Evolutionary conservation across 1,139 yeast species (phyloP).

Genomic region (Suhomyces ambrosiae): DNA sequence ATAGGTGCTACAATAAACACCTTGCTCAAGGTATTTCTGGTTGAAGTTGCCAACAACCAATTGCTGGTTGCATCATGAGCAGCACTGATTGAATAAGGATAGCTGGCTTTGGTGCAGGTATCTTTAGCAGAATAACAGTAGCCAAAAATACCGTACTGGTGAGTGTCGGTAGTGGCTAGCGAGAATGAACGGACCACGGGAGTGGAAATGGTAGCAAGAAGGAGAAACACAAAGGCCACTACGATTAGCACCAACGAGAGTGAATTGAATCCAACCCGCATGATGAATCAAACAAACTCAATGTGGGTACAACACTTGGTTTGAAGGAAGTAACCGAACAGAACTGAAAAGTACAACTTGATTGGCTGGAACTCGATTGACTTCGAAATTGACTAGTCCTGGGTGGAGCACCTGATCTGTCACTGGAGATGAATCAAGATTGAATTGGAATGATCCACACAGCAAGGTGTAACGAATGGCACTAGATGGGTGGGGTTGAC

Average conservation of each 20-base stretch:
- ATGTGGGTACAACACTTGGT: too few relatives aligned
- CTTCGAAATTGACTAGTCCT: too few relatives aligned
- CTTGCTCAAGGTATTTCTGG: constrained; percentile 68
- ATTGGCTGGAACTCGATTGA: too few relatives aligned
- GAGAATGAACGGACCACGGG: constrained; percentile 45
- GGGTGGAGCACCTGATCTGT: too few relatives aligned
- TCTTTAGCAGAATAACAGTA: constrained; percentile 50
- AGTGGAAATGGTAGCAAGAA: constrained; percentile 53
- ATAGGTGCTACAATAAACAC: constrained; percentile 79
- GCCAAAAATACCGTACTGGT: constrained; percentile 86
- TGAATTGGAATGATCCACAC: too few relatives aligned
- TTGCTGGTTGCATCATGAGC: constrained; percentile 21
- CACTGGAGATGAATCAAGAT: too few relatives aligned
- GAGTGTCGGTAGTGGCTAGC: constrained; percentile 42
- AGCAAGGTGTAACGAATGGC: too few relatives aligned
- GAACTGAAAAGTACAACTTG: too few relatives aligned
- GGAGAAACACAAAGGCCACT: constrained; percentile 46
- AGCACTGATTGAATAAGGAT: constrained; percentile 33
- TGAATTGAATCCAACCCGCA: constrained; percentile 30
- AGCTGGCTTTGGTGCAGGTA: constrained; percentile 34
- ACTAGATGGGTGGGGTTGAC: too few relatives aligned
- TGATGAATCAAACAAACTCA: constrained; percentile 20
- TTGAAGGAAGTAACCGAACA: background rate
- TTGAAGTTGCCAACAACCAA: constrained; percentile 42
- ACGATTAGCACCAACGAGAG: constrained; percentile 33